These are phyloP conservation scores for Elasticomyces elasticus DNA, from an alignment of 495 filamentous ascomycete genomes.

Conservation along the genomic window DNA sequence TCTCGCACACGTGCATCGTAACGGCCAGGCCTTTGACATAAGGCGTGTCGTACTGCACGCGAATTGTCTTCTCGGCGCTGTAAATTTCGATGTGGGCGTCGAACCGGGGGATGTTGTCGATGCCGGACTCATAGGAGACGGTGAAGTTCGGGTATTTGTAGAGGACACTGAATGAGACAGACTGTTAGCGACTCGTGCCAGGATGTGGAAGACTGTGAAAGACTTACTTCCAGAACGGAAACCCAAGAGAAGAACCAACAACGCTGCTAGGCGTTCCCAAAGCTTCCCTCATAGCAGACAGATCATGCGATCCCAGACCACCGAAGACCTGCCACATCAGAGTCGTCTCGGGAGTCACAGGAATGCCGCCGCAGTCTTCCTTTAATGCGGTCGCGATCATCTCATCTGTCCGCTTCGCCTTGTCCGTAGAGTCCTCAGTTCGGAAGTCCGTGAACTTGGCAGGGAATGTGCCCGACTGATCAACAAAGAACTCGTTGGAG, in stretches of 20 bases:
- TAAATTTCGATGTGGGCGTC: slow-evolving; percentile 50
- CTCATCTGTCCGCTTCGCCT: slow-evolving; percentile 18
- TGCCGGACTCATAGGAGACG: slow-evolving; percentile 46
- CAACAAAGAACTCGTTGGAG: slow-evolving; percentile 38
- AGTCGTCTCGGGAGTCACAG: slow-evolving; percentile 26
- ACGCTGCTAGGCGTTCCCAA: slow-evolving; percentile 40
- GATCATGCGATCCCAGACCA: slow-evolving; percentile 45
- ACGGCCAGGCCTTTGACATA: slow-evolving; percentile 41
- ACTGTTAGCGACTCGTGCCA: too few species aligned
- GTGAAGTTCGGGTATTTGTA: slow-evolving; percentile 35
- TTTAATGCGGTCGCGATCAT: slow-evolving; percentile 30
- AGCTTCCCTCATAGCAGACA: slow-evolving; percentile 46
- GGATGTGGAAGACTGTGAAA: too few species aligned
- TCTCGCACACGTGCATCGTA: slow-evolving; percentile 41
- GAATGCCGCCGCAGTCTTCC: slow-evolving; percentile 16
- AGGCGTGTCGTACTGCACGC: slow-evolving; percentile 43
- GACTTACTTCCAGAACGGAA: slow-evolving; percentile 16
- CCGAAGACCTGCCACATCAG: slow-evolving; percentile 38
- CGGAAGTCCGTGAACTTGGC: slow-evolving; percentile 31
- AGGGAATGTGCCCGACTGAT: slow-evolving; percentile 41
- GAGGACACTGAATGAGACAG: slow-evolving; percentile 11
- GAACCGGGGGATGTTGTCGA: slow-evolving; percentile 44
- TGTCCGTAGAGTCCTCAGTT: slow-evolving; percentile 20
- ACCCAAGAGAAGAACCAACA: slow-evolving; percentile 25
- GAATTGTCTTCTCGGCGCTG: slow-evolving; percentile 39